Evolutionary conservation across 2,329 filamentous ascomycete species (phyloP), one percentile per base, ranked within the genome.

Genomic region (Verticillium longisporum): DNA sequence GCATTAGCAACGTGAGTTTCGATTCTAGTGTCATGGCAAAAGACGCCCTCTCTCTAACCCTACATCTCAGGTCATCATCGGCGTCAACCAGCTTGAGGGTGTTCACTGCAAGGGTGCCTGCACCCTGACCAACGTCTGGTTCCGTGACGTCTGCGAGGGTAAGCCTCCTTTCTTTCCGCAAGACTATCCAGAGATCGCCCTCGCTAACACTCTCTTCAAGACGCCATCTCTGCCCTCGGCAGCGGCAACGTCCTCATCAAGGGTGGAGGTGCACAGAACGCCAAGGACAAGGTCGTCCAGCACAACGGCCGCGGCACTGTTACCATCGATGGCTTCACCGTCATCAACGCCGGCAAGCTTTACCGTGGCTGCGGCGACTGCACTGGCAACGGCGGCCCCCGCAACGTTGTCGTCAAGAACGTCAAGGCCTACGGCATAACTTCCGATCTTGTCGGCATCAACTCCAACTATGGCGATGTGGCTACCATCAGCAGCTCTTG

Each of bases 21-120:
- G 18, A 9, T 2, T 21, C 1, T 9, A 41, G 38, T 14, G 14
- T 14, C 38, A 41, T 6, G 3, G n/a, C 38, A n/a, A n/a, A n/a
- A 9, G 14, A 31, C 11, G 14, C 15, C 5, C 34, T 34, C n/a
- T 31, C 26, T 31, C 55, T 57, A 37, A 36, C 34, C 34, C 38
- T 26, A 5, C 11, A 4, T 2, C 18, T 15, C 56, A 57, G 56
- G 56, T 80, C 68, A 82, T 83, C 67, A 83, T 83, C 59, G 80
- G 82, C 26, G 73, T 73, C n/a, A 75, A 78, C 61, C 74, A 82
- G 63, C 74, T 77, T 38, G 81, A 81, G 69, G 80, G 76, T 59
- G 76, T 83, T 36, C 80, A 83, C 71, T 83, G 80, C 70, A 69
- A 75, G 59, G 79, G 78, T 37, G 70, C 75, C 14, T 82, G 80